Evolutionary conservation across 108 stramenopile species (phyloP).

Genomic region (Cyclostephanos tholiformis): DNA sequence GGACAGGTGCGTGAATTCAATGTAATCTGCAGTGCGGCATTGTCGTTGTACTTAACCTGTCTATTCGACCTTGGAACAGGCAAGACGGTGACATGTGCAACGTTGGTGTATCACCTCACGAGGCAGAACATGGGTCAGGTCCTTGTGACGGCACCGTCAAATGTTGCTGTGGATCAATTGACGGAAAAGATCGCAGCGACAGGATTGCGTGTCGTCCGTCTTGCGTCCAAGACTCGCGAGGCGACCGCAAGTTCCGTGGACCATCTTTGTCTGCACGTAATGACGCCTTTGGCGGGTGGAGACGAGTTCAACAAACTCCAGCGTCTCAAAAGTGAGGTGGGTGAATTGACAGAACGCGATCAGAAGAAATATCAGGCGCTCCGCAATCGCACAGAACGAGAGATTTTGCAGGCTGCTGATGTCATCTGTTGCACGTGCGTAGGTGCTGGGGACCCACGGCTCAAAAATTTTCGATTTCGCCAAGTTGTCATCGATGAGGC

Average conservation of each 20-base stretch:
- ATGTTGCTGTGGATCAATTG: constrained; percentile 98
- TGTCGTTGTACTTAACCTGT: constrained; percentile 1
- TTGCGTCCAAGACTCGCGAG: constrained; percentile 95
- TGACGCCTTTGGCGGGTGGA: constrained; percentile 84
- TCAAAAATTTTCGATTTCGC: constrained; percentile 94
- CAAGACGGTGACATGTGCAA: constrained; percentile 97
- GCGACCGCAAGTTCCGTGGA: constrained; percentile 84
- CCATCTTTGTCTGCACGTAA: constrained; percentile 90
- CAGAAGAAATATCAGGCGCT: constrained; percentile 87
- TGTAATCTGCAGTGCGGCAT: not conserved
- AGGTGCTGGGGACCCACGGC: constrained; percentile 96
- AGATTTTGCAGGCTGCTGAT: constrained; percentile 97
- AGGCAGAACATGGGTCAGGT: constrained; percentile 95
- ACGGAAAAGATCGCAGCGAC: constrained; percentile 97
- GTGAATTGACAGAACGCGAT: constrained; percentile 92
- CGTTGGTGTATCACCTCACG: constrained; percentile 96
- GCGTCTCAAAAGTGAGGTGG: constrained; percentile 92
- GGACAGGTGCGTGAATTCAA: constrained; percentile 33
- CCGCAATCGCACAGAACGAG: constrained; percentile 84
- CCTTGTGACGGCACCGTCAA: constrained; percentile 96
- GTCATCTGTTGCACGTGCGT: constrained; percentile 99
- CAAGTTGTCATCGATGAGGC: constrained; percentile 99
- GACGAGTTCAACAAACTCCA: constrained; percentile 94
- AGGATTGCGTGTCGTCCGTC: constrained; percentile 93
- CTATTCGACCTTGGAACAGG: constrained; percentile 57